A percentile compares a stretch with the other conserved stretches of the same genome.
Evolutionary conservation across 2,329 filamentous ascomycete species (phyloP).

Genomic region (Elsinoe arachidis): DNA sequence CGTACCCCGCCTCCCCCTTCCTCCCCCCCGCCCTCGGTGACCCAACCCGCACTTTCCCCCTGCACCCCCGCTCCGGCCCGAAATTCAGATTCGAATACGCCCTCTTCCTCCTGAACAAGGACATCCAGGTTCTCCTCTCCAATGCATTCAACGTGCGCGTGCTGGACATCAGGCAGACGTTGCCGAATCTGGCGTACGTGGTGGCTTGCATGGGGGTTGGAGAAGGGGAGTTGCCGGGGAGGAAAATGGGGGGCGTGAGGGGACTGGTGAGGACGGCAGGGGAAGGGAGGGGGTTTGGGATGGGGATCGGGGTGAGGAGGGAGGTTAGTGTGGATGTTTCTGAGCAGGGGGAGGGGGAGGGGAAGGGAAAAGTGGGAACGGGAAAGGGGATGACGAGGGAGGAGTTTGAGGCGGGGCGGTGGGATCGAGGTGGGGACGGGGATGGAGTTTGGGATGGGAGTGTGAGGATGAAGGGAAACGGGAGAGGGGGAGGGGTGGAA

Average conservation of each 20-base stretch:
- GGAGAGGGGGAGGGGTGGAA: neutral
- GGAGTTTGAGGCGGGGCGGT: neutral
- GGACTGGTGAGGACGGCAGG: slow-evolving; percentile 31
- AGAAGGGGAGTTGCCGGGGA: slow-evolving; percentile 49
- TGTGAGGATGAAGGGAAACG: neutral
- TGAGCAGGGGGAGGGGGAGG: neutral
- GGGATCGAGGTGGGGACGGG: neutral
- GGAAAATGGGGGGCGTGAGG: slow-evolving; percentile 47
- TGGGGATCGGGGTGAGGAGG: slow-evolving; percentile 16
- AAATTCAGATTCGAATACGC: slow-evolving; percentile 92
- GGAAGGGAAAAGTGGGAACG: neutral
- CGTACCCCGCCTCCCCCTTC: slow-evolving; percentile 10
- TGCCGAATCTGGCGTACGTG: slow-evolving; percentile 89
- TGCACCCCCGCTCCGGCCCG: slow-evolving; percentile 59
- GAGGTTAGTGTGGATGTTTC: neutral
- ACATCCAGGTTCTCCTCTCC: slow-evolving; percentile 65
- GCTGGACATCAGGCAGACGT: slow-evolving; percentile 81
- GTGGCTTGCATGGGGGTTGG: slow-evolving; percentile 83
- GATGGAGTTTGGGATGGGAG: slow-evolving; percentile 1
- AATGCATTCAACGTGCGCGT: slow-evolving; percentile 63
- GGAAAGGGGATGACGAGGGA: neutral
- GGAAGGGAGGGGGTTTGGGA: slow-evolving; percentile 14
- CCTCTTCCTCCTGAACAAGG: slow-evolving; percentile 93
- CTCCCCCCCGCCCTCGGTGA: slow-evolving; percentile 11
- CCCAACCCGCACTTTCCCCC: slow-evolving; percentile 54